Evolutionary conservation across 2,329 filamentous ascomycete species (phyloP).

Genomic region (Arthroderma sp.): DNA sequence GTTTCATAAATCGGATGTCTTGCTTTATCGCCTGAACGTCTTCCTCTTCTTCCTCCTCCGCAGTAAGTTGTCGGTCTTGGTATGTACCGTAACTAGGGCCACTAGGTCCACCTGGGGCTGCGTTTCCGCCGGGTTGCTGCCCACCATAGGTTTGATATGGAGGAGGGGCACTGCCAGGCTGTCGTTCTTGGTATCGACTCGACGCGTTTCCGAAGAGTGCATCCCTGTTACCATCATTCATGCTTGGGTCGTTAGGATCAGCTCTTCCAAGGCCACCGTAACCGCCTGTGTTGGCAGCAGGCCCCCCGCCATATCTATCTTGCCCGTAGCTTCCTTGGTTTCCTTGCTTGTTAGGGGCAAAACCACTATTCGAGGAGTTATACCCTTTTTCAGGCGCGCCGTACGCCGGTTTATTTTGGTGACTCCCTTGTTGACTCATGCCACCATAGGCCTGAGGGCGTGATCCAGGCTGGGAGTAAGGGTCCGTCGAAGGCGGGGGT

Average conservation of each 20-base stretch:
- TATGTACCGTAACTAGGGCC: slow-evolving; percentile 9
- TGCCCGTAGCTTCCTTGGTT: slow-evolving; percentile 40
- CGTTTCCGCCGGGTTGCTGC: slow-evolving; percentile 6
- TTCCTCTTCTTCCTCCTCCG: slow-evolving; percentile 65
- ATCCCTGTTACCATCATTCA: slow-evolving; percentile 43
- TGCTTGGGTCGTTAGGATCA: slow-evolving; percentile 39
- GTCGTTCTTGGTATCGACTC: slow-evolving; percentile 38
- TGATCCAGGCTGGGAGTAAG: slow-evolving; percentile 38
- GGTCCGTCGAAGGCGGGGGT: slow-evolving; percentile 39
- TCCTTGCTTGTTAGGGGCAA: slow-evolving; percentile 32
- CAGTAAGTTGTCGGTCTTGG: slow-evolving; percentile 60
- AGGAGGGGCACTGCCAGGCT: slow-evolving; percentile 16
- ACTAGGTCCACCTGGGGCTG: slow-evolving; percentile 12
- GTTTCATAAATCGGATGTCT: slow-evolving; percentile 63
- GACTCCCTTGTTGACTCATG: slow-evolving; percentile 3
- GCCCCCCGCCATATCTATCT: slow-evolving; percentile 40
- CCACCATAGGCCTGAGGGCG: slow-evolving; percentile 16
- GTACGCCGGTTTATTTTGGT: not conserved
- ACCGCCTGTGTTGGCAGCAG: slow-evolving; percentile 35
- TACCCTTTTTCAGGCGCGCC: slow-evolving; percentile 12
- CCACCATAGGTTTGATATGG: slow-evolving; percentile 19
- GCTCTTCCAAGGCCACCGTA: slow-evolving; percentile 45
- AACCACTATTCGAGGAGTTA: slow-evolving; percentile 23
- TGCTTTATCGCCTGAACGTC: slow-evolving; percentile 60
- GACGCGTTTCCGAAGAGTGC: slow-evolving; percentile 48